A percentile compares a stretch with the other conserved stretches of the same genome.
phyloP scores from a whole-genome alignment of 768 basidiomycete genomes.

The Lactarius sanguifluus region DNA sequence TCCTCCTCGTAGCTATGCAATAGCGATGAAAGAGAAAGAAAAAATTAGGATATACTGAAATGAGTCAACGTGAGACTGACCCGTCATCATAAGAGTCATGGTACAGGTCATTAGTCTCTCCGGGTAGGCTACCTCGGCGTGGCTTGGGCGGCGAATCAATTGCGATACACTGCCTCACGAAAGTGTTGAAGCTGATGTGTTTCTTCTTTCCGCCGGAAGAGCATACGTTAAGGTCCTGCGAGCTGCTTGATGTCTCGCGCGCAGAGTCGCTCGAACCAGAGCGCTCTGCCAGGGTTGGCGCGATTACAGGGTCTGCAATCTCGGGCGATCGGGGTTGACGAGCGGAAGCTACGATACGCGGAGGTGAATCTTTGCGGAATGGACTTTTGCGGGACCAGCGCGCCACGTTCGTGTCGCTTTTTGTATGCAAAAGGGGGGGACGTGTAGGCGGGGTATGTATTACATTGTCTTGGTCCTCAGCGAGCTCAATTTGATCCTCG shows the following conservation, averaged over 20 bases:
- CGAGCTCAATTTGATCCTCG: slow-evolving; percentile 16
- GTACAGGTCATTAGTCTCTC: slow-evolving; percentile 29
- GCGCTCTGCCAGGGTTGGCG: slow-evolving; percentile 24
- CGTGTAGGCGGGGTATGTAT: slow-evolving; percentile 35
- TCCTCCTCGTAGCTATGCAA: slow-evolving; percentile 64
- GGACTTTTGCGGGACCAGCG: slow-evolving; percentile 46
- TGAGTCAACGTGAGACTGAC: slow-evolving; percentile 42
- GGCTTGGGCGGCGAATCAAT: slow-evolving; percentile 66
- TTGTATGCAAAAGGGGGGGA: slow-evolving; percentile 74
- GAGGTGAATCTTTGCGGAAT: slow-evolving; percentile 68
- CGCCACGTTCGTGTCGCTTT: slow-evolving; percentile 80
- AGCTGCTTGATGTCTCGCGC: slow-evolving; percentile 36
- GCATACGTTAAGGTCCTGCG: slow-evolving; percentile 35
- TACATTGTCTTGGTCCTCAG: slow-evolving; percentile 20
- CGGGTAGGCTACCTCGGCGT: slow-evolving; percentile 30
- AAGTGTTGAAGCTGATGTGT: slow-evolving; percentile 97
- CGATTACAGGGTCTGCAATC: slow-evolving; percentile 28
- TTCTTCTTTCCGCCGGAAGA: slow-evolving; percentile 57
- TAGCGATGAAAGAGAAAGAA: slow-evolving; percentile 2
- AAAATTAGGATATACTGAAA: slow-evolving; percentile 12
- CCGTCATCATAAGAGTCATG: slow-evolving; percentile 53
- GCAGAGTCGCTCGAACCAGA: slow-evolving; percentile 34
- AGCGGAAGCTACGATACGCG: slow-evolving; percentile 47
- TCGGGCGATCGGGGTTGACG: slow-evolving; percentile 24
- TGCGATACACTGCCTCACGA: slow-evolving; percentile 94